Conservation (phyloP, 257 asterid genomes). For the Primulina tabacum region DNA sequence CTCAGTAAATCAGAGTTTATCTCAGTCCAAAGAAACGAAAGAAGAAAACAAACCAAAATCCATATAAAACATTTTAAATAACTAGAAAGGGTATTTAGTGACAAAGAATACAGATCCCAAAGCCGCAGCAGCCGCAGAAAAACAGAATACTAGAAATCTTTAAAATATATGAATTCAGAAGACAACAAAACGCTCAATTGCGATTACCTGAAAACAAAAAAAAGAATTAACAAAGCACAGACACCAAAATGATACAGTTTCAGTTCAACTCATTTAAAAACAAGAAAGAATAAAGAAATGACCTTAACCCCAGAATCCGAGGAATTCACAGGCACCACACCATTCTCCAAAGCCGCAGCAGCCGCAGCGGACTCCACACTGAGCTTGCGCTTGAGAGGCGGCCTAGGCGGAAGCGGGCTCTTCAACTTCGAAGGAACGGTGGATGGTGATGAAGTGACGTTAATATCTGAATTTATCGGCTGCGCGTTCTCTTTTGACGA, state of each 20-base stretch:
- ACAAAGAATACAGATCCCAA: no score
- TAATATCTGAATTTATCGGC: conserved; percentile 55
- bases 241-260: background rate
- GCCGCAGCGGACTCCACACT: conserved; percentile 43
- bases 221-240: background rate
- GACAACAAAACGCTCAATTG: no score
- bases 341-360: conserved; percentile 35
- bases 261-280: background rate
- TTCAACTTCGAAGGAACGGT: conserved; percentile 36
- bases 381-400: conserved; percentile 87
- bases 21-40: no score
- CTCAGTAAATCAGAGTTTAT: no score
- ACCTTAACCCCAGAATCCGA: conserved; percentile 84
- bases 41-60: no score
- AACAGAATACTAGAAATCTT: no score
- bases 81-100: no score
- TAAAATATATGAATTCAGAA: no score
- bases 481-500: conserved; percentile 76
- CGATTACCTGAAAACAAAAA: background rate
- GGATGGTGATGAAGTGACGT: conserved; percentile 31
- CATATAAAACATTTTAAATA: no score
- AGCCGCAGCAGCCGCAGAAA: no score
- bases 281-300: background rate
- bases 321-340: conserved; percentile 28
- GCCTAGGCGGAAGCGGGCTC: conserved; percentile 91